Evolutionary conservation across 805 yeast genomes (phyloP).

Genomic region (Schwanniomyces polymorphus): DNA sequence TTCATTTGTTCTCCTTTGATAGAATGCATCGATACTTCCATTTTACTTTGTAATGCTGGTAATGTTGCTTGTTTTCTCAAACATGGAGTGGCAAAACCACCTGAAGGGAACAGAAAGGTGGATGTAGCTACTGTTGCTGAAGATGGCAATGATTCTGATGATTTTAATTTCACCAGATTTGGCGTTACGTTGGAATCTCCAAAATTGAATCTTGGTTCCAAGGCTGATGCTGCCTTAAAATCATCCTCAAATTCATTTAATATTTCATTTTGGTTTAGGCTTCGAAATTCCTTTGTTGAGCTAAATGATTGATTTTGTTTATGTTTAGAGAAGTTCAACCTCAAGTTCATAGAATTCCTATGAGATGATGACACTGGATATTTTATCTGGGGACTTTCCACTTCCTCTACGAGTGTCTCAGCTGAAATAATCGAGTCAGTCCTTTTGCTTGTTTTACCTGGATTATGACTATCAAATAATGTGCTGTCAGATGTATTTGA

Average conservation of each 20-base stretch:
- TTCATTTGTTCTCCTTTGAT: slow-evolving; percentile 21
- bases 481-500: slow-evolving; percentile 24
- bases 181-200: neutral
- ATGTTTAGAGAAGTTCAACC: slow-evolving; percentile 10
- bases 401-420: slow-evolving; percentile 32
- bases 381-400: neutral
- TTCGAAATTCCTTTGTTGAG: slow-evolving; percentile 5
- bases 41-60: slow-evolving; percentile 16
- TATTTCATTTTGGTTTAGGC: neutral
- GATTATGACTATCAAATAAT: slow-evolving; percentile 2
- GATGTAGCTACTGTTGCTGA: neutral
- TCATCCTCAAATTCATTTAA: slow-evolving; percentile 8
- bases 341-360: slow-evolving; percentile 12
- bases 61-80: slow-evolving; percentile 18
- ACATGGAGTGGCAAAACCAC: slow-evolving; percentile 6
- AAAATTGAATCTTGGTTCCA: slow-evolving; percentile 18
- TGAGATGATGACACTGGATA: neutral
- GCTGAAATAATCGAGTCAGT: slow-evolving; percentile 23
- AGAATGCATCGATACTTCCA: slow-evolving; percentile 14
- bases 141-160: neutral
- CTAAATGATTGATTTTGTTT: slow-evolving; percentile 7
- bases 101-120: neutral
- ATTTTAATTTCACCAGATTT: neutral
- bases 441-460: slow-evolving; percentile 5
- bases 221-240: slow-evolving; percentile 16